Conservation (phyloP, 352 stramenopile species). For the Phytophthora ohioensis region DNA sequence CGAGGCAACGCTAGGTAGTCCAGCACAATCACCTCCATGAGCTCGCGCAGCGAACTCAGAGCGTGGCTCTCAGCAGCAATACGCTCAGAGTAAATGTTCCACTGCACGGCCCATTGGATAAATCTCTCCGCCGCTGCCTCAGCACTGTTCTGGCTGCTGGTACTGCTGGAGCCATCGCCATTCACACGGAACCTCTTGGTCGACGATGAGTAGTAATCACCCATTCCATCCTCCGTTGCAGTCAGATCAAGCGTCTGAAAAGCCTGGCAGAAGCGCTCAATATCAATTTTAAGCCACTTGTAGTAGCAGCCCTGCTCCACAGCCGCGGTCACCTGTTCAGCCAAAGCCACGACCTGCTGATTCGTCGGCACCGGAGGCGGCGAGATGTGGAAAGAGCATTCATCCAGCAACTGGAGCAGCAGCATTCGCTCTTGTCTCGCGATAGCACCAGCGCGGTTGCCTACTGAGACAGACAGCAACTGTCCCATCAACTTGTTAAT, state of each 20-base stretch:
- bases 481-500: slow-evolving; percentile 72
- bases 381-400: slow-evolving; percentile 70
- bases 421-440: slow-evolving; percentile 69
- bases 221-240: slow-evolving; percentile 38
- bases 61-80: slow-evolving; percentile 83
- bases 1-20: slow-evolving; percentile 69
- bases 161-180: slow-evolving; percentile 42
- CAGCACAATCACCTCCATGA: slow-evolving; percentile 82
- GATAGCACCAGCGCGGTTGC: slow-evolving; percentile 21
- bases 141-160: slow-evolving; percentile 43
- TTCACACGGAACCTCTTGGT: slow-evolving; percentile 72
- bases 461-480: slow-evolving; percentile 46
- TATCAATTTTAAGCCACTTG: slow-evolving; percentile 85
- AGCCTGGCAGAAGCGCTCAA: slow-evolving; percentile 74
- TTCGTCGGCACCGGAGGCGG: slow-evolving; percentile 72
- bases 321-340: slow-evolving; percentile 65
- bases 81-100: slow-evolving; percentile 88
- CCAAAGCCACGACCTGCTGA: slow-evolving; percentile 73
- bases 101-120: slow-evolving; percentile 83
- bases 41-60: slow-evolving; percentile 78
- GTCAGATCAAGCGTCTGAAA: slow-evolving; percentile 73
- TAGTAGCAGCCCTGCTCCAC: slow-evolving; percentile 72
- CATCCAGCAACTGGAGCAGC: slow-evolving; percentile 70
- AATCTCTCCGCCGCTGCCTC: slow-evolving; percentile 55
- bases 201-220: slow-evolving; percentile 52